A percentile compares a stretch with the other conserved stretches of the same genome.
Conservation (phyloP, 805 yeast species). For the Yarrowia keelungensis region DNA sequence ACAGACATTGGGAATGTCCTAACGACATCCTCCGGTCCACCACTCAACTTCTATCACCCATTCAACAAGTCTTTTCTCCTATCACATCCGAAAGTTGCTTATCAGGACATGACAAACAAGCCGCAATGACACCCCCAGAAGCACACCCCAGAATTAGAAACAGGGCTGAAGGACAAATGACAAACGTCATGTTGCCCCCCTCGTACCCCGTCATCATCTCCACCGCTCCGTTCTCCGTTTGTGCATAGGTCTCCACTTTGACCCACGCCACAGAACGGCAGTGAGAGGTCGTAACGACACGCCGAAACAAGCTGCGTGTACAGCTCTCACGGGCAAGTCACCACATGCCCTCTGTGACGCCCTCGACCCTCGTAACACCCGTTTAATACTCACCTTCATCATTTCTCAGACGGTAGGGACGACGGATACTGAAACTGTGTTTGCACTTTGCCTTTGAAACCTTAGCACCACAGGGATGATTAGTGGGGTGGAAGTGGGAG, state of each 20-base stretch:
- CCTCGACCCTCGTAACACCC: neutral
- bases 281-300: neutral
- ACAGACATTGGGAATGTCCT: too few relatives aligned
- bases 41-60: too few relatives aligned
- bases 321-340: too few relatives aligned
- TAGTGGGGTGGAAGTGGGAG: slow-evolving; percentile 30
- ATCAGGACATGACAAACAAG: too few relatives aligned
- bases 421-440: slow-evolving; percentile 24
- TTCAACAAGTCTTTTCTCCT: too few relatives aligned
- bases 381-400: slow-evolving; percentile 28
- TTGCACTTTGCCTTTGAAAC: slow-evolving; percentile 36
- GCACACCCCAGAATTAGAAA: too few relatives aligned
- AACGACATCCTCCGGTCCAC: too few relatives aligned
- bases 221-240: neutral
- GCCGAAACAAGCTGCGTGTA: neutral
- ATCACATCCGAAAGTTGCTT: too few relatives aligned
- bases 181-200: too few relatives aligned
- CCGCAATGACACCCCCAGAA: too few relatives aligned
- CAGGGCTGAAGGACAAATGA: too few relatives aligned
- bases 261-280: slow-evolving; percentile 8
- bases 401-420: slow-evolving; percentile 25
- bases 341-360: neutral
- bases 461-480: slow-evolving; percentile 33
- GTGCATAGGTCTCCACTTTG: slow-evolving; percentile 4
- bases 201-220: neutral